Evolutionary conservation across 2,329 filamentous ascomycete species (phyloP).

Genomic region (Fusarium nisikadoi): DNA sequence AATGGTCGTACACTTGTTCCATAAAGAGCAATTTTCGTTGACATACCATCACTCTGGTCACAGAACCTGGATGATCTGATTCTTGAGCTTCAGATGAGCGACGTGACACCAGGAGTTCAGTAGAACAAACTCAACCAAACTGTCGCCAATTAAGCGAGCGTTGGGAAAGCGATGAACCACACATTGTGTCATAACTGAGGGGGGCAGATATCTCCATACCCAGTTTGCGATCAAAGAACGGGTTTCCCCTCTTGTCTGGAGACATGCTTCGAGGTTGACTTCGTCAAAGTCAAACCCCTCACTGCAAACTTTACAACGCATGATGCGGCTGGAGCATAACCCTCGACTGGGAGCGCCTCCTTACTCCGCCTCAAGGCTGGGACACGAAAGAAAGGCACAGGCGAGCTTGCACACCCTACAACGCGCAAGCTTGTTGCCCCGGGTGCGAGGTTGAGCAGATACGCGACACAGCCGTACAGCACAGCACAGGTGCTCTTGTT

Average conservation of each 20-base stretch:
- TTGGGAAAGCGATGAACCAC: neutral
- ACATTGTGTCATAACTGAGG: neutral
- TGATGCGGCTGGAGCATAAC: neutral
- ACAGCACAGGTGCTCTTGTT: constrained; percentile 8
- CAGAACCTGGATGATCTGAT: constrained; percentile 25
- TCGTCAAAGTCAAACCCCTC: neutral
- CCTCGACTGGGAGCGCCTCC: neutral
- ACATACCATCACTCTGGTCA: constrained; percentile 17
- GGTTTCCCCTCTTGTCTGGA: neutral
- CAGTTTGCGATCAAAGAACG: neutral
- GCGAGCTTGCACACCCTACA: neutral
- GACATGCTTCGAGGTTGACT: neutral
- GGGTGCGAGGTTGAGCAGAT: neutral
- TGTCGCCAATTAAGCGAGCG: constrained; percentile 1
- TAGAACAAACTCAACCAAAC: constrained; percentile 1
- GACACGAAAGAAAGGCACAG: neutral
- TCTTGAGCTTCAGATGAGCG: neutral
- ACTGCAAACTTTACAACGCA: neutral
- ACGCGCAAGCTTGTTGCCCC: constrained; percentile 17
- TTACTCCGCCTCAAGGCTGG: neutral
- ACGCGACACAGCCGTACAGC: neutral
- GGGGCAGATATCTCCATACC: neutral
- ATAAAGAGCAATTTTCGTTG: neutral
- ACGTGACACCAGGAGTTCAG: constrained; percentile 8
- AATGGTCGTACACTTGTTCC: neutral